Evolutionary conservation across 2,329 filamentous ascomycete genomes (phyloP), one percentile per base, ranked within the genome.

Genomic region (Cercospora nicotianae): DNA sequence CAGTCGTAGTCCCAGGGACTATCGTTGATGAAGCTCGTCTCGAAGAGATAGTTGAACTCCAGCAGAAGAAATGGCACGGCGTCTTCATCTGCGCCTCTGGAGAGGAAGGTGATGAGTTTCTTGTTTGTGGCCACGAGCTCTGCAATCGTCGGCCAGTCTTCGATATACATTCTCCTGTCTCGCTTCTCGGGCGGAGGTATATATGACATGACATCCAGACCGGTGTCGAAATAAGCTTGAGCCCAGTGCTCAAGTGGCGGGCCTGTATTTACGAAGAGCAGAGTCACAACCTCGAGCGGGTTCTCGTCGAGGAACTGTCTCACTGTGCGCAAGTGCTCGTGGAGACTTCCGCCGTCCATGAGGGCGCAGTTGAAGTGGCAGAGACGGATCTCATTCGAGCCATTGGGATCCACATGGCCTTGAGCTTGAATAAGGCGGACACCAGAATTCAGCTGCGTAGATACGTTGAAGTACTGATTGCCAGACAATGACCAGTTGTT

Each of bases 401-500:
- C 70, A 36, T 64, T 61, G 53, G 69, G 69, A 60, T 73, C 72
- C 51, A 59, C 48, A 55, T 75, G 73, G 42, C 72, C 73, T 64
- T 75, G 73, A 9, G 70, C 73, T 64, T 75, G 72, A 12, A 75
- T 67, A 12, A 75, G 63, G 2, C 73, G 68, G 10, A 75, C 67
- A 10, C 73, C 73, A 30, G 72, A 63, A 42, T 91, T 87, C 3
- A 80, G 81, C 75, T 90, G 88, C 3, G 81, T 79, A 20, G 83
- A 83, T 31, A 89, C 83, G 1, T 72, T 71, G 60, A 88, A 75
- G 67, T 75, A 75, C 30, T 75, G 73, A 20, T 71, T 74, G n/a
- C 74, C 74, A 33, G 71, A 72, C 1, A 76, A 60, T 12, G 72
- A 64, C 79, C 74, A 66, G 75, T 77, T 57, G 69, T 77, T 77